Base-by-base conservation (phyloP, 176 grass and related monocot genomes). In the Triticum turgidum region DNA sequence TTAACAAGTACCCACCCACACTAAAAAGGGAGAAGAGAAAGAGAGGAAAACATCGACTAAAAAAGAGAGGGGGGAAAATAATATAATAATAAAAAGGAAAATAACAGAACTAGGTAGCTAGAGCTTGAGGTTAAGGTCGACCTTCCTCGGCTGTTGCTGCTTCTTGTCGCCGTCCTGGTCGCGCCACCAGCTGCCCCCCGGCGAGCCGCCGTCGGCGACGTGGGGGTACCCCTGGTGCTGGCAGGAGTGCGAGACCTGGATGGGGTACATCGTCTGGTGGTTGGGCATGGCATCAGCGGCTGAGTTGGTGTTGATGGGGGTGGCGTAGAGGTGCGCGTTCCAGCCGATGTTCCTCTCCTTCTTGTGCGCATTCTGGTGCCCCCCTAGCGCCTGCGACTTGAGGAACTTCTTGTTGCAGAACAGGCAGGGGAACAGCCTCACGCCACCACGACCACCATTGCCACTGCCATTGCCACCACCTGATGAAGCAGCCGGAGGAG, bases 341-440 rank as follows among this genome's bases (percentile, higher is more conserved):
- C 96, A 95, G 1, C 90, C 90, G 1, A 88, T 39, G 80, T 87
- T 96, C 11, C 92, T 51, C 84, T 98, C 96, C 76, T 96, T 98
- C 91, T 96, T 98, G 90, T 98, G 96, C 3, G 96, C 96, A 5
- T 98, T 98, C 87, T 98, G 96, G 88, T 98, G 96, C 1, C 96
- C 96, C 0, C 96, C 96, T 3, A 98, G 93, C 22, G 96, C 96
- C 79, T 98, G 96, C 34, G 96, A 98, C 82, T 98, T 96, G 86
- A 98, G 96, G 73, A 98, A 98, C 71, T 96, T 96, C 88, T 92
- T 98, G 90, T 94, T 94, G 90, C 96, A 98, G 90, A 98, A 98
- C 20, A 96, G 96, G 82, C 96, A 98, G 8, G 96, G 91, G 84
- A 95, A 98, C n/a, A 98, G 90, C 80, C 93, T 87, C 65, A 91